Evolutionary conservation across 352 stramenopile species (phyloP).

Genomic region (Phytophthora nicotianae): DNA sequence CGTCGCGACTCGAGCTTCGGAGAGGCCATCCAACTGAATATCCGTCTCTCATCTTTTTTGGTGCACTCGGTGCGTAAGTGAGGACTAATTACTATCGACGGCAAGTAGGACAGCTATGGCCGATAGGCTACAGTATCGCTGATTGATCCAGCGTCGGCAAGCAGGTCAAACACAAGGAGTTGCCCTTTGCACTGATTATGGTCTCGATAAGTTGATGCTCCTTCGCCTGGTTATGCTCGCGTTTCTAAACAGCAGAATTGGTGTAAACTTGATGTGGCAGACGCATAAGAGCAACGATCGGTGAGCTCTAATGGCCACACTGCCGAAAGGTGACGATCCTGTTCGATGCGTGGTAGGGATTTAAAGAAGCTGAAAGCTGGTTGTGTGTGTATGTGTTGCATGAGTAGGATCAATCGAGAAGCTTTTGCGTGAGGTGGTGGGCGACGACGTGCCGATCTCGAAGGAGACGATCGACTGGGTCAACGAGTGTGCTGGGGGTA

Average conservation of each 20-base stretch:
- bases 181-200: background rate
- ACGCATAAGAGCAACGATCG: background rate
- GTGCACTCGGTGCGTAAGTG: background rate
- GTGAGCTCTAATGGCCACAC: conserved; percentile 1
- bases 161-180: background rate
- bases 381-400: background rate
- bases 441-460: conserved; percentile 54
- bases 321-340: conserved; percentile 28
- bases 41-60: background rate
- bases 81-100: background rate
- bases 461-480: conserved; percentile 77
- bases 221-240: background rate
- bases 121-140: no score
- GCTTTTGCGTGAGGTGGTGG: conserved; percentile 59
- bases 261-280: background rate
- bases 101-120: no score
- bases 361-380: background rate
- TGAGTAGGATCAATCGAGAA: conserved; percentile 37
- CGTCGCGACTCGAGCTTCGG: no score
- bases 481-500: conserved; percentile 60
- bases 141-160: background rate
- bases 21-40: background rate
- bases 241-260: background rate
- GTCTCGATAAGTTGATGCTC: background rate
- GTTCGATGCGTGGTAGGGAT: background rate